phyloP scores from a whole-genome alignment of 208 protist species.

The Vickermania spadyakhi region DNA sequence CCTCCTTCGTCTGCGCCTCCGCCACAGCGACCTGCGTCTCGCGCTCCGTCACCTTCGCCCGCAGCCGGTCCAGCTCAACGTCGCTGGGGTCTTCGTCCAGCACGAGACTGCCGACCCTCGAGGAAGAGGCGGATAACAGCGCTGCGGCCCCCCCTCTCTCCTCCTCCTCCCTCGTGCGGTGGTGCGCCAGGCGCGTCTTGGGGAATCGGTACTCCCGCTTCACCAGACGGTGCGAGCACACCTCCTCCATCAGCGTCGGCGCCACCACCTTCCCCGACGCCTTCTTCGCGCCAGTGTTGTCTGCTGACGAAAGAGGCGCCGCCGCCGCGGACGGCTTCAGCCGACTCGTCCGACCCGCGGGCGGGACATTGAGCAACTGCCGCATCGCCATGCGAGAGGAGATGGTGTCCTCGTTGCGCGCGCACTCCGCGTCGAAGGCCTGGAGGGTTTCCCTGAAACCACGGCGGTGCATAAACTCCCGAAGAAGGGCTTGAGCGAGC shows the following conservation, averaged over 20 bases:
- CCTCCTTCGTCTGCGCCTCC: constrained; percentile 18
- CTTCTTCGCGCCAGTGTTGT: constrained; percentile 2
- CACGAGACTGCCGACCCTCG: too few species aligned
- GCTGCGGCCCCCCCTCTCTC: too few species aligned
- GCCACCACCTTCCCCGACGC: constrained; percentile 14
- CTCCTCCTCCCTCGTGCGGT: too few species aligned
- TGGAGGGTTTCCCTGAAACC: constrained; percentile 52
- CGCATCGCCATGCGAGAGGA: constrained; percentile 64
- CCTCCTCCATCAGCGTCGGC: constrained; percentile 70
- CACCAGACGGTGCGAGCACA: constrained; percentile 71
- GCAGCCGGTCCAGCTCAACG: constrained; percentile 31
- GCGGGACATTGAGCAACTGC: constrained; percentile 64
- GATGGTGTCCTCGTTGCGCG: constrained; percentile 56
- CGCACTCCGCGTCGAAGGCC: constrained; percentile 63
- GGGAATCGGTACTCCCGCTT: background rate
- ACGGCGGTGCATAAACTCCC: constrained; percentile 80
- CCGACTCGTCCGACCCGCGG: constrained; percentile 34
- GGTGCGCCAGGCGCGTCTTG: background rate
- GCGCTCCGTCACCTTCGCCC: constrained; percentile 11
- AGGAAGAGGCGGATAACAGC: too few species aligned
- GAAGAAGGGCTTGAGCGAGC: constrained; percentile 70
- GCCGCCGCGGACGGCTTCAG: constrained; percentile 10
- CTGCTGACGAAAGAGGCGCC: constrained; percentile 4
- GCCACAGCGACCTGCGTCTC: constrained; percentile 7
- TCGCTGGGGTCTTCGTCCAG: constrained; percentile 42